Evolutionary conservation across 805 yeast species (phyloP).

Genomic region (Kluyveromyces aestuarii): DNA sequence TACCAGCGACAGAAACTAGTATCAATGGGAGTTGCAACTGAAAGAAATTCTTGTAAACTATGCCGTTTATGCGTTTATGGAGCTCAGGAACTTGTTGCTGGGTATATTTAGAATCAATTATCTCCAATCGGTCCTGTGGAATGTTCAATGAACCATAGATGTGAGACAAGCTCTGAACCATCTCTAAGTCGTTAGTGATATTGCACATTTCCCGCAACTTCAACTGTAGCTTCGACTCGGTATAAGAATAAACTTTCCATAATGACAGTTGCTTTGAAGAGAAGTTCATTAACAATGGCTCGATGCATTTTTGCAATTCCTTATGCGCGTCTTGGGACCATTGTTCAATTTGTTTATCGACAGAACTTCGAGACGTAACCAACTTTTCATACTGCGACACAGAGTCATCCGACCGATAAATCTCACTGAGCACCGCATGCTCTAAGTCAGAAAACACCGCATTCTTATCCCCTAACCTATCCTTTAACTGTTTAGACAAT

Average conservation of each 20-base stretch:
- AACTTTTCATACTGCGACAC: conserved; percentile 13
- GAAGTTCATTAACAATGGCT: conserved; percentile 19
- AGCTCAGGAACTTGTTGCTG: conserved; percentile 10
- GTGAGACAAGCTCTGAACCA: conserved; percentile 21
- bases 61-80: conserved; percentile 20
- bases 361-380: conserved; percentile 7
- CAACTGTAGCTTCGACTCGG: conserved; percentile 22
- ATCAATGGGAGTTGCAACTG: conserved; percentile 27
- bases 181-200: conserved; percentile 14
- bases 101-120: conserved; percentile 2
- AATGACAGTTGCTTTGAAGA: conserved; percentile 22
- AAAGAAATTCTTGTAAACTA: conserved; percentile 20
- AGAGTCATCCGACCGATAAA: conserved; percentile 10
- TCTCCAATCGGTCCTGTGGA: conserved; percentile 14
- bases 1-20: conserved; percentile 20
- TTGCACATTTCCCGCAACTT: conserved; percentile 21
- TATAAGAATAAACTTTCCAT: conserved; percentile 26
- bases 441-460: conserved; percentile 9
- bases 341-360: conserved; percentile 14
- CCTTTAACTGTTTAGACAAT: conserved; percentile 9
- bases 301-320: conserved; percentile 23
- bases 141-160: conserved; percentile 27
- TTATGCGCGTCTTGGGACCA: conserved; percentile 26
- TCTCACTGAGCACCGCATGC: conserved; percentile 7
- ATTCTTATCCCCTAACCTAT: conserved; percentile 10